Evolutionary conservation across 2,329 filamentous ascomycete genomes (phyloP), one percentile per base, ranked within the genome.

Genomic region (Exophiala sideris): DNA sequence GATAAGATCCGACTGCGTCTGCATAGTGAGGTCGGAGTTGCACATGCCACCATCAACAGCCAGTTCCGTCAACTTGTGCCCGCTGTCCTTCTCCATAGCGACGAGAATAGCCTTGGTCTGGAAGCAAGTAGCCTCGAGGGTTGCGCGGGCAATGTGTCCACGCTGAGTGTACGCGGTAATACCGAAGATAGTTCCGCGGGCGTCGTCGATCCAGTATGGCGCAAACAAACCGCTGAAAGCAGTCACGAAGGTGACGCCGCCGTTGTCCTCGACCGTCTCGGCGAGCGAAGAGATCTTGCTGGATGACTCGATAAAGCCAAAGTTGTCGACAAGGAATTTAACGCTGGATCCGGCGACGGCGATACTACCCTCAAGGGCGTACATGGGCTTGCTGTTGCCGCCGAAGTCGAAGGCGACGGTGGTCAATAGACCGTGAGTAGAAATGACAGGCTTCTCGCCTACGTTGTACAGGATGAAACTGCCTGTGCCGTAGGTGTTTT

Each of bases 181-280:
- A 45, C 89, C 89, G 65, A 92, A 91, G 52, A 94, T 83, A 4
- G 91, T 95, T 55, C 91, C 91, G 69, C 91, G 87, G 16, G 90
- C 90, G 72, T 95, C 89, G 67, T 95, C 90, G 58, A 95, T 92
- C 91, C 91, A 96, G 71, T 96, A 95, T 0, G 91, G 91, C 1
- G 91, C 91, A 68, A 95, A 95, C 2, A 96, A 79, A 50, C 91
- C 91, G 70, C 87, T 91, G 69, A 96, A 96, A 1, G 91, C 91
- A 2, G 91, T 95, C 56, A 96, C 91, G 65, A 96, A 85, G 14
- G 91, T 83, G 50, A 91, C 86, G 6, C 91, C 91, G 51, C 90
- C 91, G 57, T 87, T 95, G 69, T 95, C 87, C 36, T 79, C 71
- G 5, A 88, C 85, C 1, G 78, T 81, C 40, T 78, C 78, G 5